A percentile compares a stretch with the other conserved stretches of the same genome.
Conservation (phyloP, 805 yeast species). For the Pichia heedii region DNA sequence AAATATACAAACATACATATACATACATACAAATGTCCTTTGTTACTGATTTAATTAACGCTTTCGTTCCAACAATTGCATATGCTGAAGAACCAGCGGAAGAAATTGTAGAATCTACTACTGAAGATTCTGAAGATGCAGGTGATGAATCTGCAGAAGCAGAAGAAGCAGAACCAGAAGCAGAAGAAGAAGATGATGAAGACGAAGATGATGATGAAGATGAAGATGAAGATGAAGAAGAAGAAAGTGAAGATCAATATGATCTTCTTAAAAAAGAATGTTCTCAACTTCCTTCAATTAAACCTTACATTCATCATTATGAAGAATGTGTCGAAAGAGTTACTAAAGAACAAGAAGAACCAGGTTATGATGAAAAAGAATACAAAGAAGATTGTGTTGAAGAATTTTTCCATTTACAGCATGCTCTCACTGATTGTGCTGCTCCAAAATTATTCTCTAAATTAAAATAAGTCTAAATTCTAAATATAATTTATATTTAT, state of each 20-base stretch:
- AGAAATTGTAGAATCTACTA: slow-evolving; percentile 28
- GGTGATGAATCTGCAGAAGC: slow-evolving; percentile 40
- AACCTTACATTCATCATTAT: slow-evolving; percentile 76
- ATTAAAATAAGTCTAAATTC: slow-evolving; percentile 50
- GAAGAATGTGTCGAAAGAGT: slow-evolving; percentile 95
- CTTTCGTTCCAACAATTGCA: slow-evolving; percentile 69
- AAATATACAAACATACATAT: background rate
- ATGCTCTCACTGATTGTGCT: slow-evolving; percentile 84
- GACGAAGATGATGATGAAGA: slow-evolving; percentile 33
- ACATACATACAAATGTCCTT: slow-evolving; percentile 26
- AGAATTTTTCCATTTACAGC: slow-evolving; percentile 95
- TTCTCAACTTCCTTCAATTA: slow-evolving; percentile 55
- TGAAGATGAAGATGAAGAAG: slow-evolving; percentile 39
- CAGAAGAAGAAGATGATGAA: slow-evolving; percentile 33
- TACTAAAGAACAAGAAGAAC: slow-evolving; percentile 75
- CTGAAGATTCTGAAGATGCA: slow-evolving; percentile 35
- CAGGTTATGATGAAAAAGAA: slow-evolving; percentile 66
- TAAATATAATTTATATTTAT: too few relatives aligned
- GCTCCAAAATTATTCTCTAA: slow-evolving; percentile 84
- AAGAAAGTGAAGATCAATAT: slow-evolving; percentile 55
- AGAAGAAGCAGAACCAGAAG: slow-evolving; percentile 28
- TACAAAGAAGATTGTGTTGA: slow-evolving; percentile 97
- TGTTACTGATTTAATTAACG: slow-evolving; percentile 69
- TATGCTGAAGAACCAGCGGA: slow-evolving; percentile 59
- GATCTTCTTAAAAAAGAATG: slow-evolving; percentile 65